A percentile compares a stretch with the other conserved stretches of the same genome.
phyloP scores from a whole-genome alignment of 2,329 filamentous ascomycete species.

The Nigrospora sphaerica region DNA sequence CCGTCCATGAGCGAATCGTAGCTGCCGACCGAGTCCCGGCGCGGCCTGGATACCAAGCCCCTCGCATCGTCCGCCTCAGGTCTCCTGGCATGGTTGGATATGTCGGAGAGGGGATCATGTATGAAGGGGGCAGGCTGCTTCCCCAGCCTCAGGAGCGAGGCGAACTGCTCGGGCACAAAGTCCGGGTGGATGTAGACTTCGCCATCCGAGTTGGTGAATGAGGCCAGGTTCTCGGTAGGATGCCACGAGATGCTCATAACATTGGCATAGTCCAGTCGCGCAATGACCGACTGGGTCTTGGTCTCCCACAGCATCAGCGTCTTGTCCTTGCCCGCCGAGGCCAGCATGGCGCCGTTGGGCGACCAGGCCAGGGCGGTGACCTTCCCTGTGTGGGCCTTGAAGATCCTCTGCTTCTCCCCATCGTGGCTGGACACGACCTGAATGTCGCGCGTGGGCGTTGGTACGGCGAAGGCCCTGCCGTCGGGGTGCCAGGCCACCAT shows the following conservation, averaged over 20 bases:
- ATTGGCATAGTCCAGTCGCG: slow-evolving; percentile 71
- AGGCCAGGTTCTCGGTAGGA: slow-evolving; percentile 77
- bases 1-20: slow-evolving; percentile 73
- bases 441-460: slow-evolving; percentile 75
- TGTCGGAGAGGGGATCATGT: slow-evolving; percentile 68
- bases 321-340: slow-evolving; percentile 59
- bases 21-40: slow-evolving; percentile 64
- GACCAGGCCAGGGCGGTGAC: slow-evolving; percentile 90
- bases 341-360: slow-evolving; percentile 84
- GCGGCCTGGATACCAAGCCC: slow-evolving; percentile 42
- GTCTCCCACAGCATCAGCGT: slow-evolving; percentile 82
- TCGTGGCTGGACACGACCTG: slow-evolving; percentile 83
- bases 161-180: slow-evolving; percentile 53
- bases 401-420: slow-evolving; percentile 79
- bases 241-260: slow-evolving; percentile 89
- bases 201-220: slow-evolving; percentile 87
- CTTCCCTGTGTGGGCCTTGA: slow-evolving; percentile 76
- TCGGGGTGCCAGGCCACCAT: slow-evolving; percentile 88
- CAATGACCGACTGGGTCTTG: slow-evolving; percentile 74
- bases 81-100: slow-evolving; percentile 56
- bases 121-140: slow-evolving; percentile 78
- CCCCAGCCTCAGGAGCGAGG: slow-evolving; percentile 47
- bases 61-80: slow-evolving; percentile 36
- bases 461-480: slow-evolving; percentile 80
- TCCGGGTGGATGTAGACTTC: slow-evolving; percentile 86